A percentile compares a stretch with the other conserved stretches of the same genome.
These are phyloP conservation scores for Magnusiomyces paraingens DNA, from an alignment of 1,139 yeast genomes.

Conservation along the genomic window DNA sequence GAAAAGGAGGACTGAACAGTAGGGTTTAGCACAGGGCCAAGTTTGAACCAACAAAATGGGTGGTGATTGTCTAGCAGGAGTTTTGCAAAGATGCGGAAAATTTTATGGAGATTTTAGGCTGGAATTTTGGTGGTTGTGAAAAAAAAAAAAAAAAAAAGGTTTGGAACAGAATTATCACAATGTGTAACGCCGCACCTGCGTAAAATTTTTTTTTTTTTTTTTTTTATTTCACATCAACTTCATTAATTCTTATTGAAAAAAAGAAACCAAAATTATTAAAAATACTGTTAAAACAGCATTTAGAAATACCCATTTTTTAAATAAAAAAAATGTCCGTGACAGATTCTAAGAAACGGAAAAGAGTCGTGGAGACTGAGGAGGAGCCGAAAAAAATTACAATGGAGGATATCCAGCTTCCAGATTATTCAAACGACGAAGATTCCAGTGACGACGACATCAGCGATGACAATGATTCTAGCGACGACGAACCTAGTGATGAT, in stretches of 20 bases:
- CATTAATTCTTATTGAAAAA: not conserved
- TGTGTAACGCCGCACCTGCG: slow-evolving; percentile 11
- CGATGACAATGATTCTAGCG: slow-evolving; percentile 6
- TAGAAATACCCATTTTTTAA: slow-evolving; percentile 4
- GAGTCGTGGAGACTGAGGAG: slow-evolving; percentile 17
- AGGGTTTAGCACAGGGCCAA: no score
- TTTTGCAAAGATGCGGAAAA: not conserved
- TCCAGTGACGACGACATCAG: slow-evolving; percentile 7
- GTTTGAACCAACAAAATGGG: not conserved
- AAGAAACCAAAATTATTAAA: not conserved
- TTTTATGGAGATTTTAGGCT: no score
- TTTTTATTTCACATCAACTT: not conserved
- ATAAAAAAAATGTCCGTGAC: not conserved
- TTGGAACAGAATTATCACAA: slow-evolving; percentile 5
- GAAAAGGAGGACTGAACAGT: no score
- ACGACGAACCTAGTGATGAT: slow-evolving; percentile 40
- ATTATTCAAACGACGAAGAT: slow-evolving; percentile 18
- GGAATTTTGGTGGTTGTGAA: no score
- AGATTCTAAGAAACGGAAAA: slow-evolving; percentile 10
- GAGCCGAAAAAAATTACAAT: slow-evolving; percentile 18
- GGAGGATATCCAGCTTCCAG: slow-evolving; percentile 16
- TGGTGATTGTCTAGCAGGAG: not conserved
- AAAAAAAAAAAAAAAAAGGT: no score
- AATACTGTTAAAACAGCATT: slow-evolving; percentile 4
- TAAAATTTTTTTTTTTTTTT: slow-evolving; percentile 1